These are phyloP conservation scores for Tulasnella sp. DNA, from an alignment of 768 basidiomycete species.

Conservation along the genomic window DNA sequence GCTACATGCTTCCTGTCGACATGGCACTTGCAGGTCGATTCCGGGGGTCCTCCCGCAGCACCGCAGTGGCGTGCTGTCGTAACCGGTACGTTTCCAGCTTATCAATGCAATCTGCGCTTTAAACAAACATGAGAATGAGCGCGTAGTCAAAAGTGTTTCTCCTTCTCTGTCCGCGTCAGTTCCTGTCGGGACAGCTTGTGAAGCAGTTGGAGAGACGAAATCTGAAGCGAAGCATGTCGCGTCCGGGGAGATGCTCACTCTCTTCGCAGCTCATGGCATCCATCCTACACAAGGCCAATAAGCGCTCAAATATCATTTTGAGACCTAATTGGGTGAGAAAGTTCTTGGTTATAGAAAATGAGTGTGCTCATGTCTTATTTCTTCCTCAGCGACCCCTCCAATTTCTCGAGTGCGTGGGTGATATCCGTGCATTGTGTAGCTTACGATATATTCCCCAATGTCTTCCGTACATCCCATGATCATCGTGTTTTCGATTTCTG, in stretches of 20 bases:
- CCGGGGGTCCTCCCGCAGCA: too few relatives aligned
- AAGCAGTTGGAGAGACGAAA: neutral
- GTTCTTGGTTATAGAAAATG: too few relatives aligned
- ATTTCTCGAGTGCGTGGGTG: too few relatives aligned
- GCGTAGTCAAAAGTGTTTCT: neutral
- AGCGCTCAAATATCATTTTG: too few relatives aligned
- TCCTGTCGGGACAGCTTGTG: neutral
- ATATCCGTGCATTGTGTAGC: neutral
- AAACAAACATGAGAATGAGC: neutral
- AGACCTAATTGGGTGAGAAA: too few relatives aligned
- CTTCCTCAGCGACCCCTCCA: neutral
- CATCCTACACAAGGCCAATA: neutral
- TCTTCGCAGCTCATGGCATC: neutral
- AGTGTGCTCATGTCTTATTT: too few relatives aligned
- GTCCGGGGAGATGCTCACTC: neutral
- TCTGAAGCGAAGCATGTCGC: neutral
- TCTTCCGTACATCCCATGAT: too few relatives aligned
- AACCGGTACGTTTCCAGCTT: neutral
- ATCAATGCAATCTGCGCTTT: rapidly evolving
- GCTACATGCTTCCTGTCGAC: neutral
- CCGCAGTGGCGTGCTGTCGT: neutral
- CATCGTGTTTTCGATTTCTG: too few relatives aligned
- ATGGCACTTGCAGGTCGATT: too few relatives aligned
- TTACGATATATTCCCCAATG: too few relatives aligned
- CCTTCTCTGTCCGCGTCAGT: neutral